phyloP scores from a whole-genome alignment of 148 eudicot species.

The Dysphania ambrosioides region DNA sequence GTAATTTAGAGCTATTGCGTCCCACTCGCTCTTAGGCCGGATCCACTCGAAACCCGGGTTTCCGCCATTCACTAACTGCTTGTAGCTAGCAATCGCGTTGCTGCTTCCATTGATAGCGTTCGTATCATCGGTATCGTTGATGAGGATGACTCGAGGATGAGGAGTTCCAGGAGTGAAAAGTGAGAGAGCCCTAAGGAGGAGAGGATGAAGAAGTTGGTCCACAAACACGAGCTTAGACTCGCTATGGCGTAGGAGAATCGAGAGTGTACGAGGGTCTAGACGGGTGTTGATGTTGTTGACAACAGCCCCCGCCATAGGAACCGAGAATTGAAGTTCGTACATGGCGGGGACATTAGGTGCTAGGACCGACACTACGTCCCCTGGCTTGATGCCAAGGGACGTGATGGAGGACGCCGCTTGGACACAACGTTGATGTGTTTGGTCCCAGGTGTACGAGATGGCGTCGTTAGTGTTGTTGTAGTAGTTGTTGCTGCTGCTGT shows the following conservation, averaged over 20 bases:
- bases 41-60: constrained; percentile 43
- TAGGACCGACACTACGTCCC: constrained; percentile 58
- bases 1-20: constrained; percentile 43
- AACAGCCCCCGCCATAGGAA: constrained; percentile 63
- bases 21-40: constrained; percentile 42
- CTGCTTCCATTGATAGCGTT: neutral
- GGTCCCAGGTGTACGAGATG: constrained; percentile 53
- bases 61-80: constrained; percentile 29
- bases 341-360: constrained; percentile 73
- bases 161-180: constrained; percentile 18
- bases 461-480: neutral
- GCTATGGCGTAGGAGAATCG: constrained; percentile 42
- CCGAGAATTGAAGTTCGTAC: constrained; percentile 78
- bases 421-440: constrained; percentile 54
- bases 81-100: constrained; percentile 1
- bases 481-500: constrained; percentile 23
- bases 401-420: constrained; percentile 57
- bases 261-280: constrained; percentile 39
- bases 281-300: constrained; percentile 52
- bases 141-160: constrained; percentile 24
- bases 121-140: constrained; percentile 8
- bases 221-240: constrained; percentile 38
- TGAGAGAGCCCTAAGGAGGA: constrained; percentile 32
- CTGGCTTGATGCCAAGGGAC: constrained; percentile 35
- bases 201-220: constrained; percentile 20